phyloP scores from a whole-genome alignment of 1,284 basidiomycete genomes.

The Cutaneotrichosporon daszewskae region DNA sequence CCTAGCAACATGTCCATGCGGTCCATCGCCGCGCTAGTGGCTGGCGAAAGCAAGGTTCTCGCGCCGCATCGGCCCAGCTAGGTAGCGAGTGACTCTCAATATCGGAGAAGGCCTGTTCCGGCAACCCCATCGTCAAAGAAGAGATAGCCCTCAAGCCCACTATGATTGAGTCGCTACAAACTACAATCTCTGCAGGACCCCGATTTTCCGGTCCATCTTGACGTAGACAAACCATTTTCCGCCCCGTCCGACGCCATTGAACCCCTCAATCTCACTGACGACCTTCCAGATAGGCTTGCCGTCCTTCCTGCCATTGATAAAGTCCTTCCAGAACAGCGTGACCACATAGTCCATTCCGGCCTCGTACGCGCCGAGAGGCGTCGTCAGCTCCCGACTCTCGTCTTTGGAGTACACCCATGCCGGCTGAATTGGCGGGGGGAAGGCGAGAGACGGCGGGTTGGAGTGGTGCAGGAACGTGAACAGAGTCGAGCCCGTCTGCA shows the following conservation, averaged over 20 bases:
- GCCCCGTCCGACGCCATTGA: conserved; percentile 8
- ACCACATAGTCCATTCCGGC: conserved; percentile 35
- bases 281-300: conserved; percentile 19
- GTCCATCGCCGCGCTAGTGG: too few relatives aligned
- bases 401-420: conserved; percentile 75
- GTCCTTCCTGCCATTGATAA: conserved; percentile 1
- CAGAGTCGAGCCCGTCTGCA: conserved; percentile 81
- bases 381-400: conserved; percentile 54
- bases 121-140: too few relatives aligned
- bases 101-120: too few relatives aligned
- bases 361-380: conserved; percentile 28
- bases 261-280: conserved; percentile 20
- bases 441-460: conserved; percentile 40
- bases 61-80: too few relatives aligned
- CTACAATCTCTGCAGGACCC: conserved; percentile 7
- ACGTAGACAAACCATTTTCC: conserved; percentile 10
- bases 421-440: conserved; percentile 12
- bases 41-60: too few relatives aligned
- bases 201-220: conserved; percentile 4
- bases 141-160: too few relatives aligned
- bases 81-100: too few relatives aligned
- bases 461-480: conserved; percentile 69
- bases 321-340: conserved; percentile 24
- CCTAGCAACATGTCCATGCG: too few relatives aligned
- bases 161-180: too few relatives aligned